Base-by-base conservation (phyloP, 257 asterid species). In the Striga asiatica region DNA sequence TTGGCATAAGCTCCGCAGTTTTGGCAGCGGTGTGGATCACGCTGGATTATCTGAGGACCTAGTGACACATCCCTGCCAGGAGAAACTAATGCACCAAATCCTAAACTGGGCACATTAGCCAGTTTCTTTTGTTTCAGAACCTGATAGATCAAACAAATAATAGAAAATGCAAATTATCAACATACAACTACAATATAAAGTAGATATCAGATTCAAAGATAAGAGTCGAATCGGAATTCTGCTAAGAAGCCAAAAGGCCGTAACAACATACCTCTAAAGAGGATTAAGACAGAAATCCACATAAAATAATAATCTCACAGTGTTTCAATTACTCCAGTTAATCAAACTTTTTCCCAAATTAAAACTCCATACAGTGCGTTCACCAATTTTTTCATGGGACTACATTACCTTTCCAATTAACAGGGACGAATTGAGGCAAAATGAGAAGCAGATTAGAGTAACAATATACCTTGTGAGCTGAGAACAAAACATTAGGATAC, bases 1-100 rank as follows among this genome's bases (percentile, higher is more conserved):
- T 89, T 89, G 54, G 98, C 83, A 71, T 81, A 89, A 63, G 94
- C 85, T 52, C 96, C 98, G 52, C 98, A 89, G 61, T 76, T 83
- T 25, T 77, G 82, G 72, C 98, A 91, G 51, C 98, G 83, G 66
- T 75, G 95, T 5, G 98, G 94, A 57, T 81, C 89, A 2, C 95
- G 98, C 6, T 89, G 95, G 58, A 84, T 76, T 71, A 87, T 72
- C 77, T 83, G 96, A 54, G 98, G 95, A 58, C 96, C 95, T 7
- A 82, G 80, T 58, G 87, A 78, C 54, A 80, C 69, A 76, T 87
- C 96, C 73, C 76, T 76, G 29, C 95, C 96, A 0, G 95, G 84
- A 56, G 95, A 81, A 78, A 91, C 81, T 63, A 87, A 72, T 57
- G 92, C 96, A 51, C 98, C 98, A 71, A 91, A 87, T 5, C 96